Evolutionary conservation across 2,329 filamentous ascomycete species (phyloP).

Genomic region (Acrocalymma vagum): DNA sequence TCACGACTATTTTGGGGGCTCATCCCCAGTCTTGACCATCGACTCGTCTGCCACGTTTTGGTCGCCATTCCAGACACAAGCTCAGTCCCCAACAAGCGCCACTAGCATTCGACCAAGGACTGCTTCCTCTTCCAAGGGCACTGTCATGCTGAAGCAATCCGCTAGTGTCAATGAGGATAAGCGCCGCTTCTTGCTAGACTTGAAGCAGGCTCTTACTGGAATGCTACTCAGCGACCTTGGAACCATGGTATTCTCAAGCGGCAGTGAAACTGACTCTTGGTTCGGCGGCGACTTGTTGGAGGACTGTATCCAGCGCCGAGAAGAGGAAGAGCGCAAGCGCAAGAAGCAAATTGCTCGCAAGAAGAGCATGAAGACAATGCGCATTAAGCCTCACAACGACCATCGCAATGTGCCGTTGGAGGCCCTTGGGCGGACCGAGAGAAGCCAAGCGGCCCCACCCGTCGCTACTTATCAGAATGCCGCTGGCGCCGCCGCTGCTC

Average conservation of each 20-base stretch:
- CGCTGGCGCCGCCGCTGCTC: too few relatives aligned
- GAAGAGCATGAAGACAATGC: constrained; percentile 71
- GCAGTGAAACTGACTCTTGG: constrained; percentile 93
- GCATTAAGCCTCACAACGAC: constrained; percentile 39
- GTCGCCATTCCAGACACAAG: constrained; percentile 81
- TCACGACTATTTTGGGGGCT: constrained; percentile 74
- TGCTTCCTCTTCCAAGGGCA: constrained; percentile 73
- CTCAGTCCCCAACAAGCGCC: constrained; percentile 69
- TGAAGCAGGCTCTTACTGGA: constrained; percentile 82
- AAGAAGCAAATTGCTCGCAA: constrained; percentile 47
- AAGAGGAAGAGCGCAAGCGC: constrained; percentile 50
- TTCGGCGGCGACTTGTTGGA: constrained; percentile 69
- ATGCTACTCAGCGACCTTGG: constrained; percentile 90
- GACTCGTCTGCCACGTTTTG: constrained; percentile 85
- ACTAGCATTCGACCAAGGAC: constrained; percentile 71
- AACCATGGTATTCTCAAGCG: constrained; percentile 82
- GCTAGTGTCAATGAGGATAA: constrained; percentile 73
- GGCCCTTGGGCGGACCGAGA: constrained; percentile 51
- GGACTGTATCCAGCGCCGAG: constrained; percentile 51
- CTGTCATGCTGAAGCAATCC: constrained; percentile 66
- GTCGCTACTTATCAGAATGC: constrained; percentile 53
- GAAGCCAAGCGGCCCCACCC: constrained; percentile 51
- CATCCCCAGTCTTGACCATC: constrained; percentile 74
- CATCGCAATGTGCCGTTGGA: constrained; percentile 52
- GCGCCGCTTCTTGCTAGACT: constrained; percentile 76